Evolutionary conservation across 23 red algal species (phyloP).

Genomic region (Gracilaria gracilis): DNA sequence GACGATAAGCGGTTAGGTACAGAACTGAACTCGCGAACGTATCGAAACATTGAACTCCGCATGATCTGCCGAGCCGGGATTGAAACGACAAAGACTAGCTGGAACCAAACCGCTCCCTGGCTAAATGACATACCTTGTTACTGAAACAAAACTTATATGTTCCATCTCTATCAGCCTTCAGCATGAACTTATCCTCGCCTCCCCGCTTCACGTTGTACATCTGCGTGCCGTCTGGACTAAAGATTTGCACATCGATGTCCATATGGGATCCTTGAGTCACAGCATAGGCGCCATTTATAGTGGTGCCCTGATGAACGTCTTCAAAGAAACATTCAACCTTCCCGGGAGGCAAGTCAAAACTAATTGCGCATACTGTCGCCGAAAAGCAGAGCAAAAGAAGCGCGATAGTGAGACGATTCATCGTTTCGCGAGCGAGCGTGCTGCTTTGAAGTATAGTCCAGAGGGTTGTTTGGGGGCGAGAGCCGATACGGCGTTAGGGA

Average conservation of each 20-base stretch:
- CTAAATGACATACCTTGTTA: conserved; percentile 66
- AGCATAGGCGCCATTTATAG: conserved; percentile 73
- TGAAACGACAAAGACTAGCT: background rate
- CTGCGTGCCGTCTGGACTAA: conserved; percentile 45
- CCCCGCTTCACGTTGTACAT: conserved; percentile 72
- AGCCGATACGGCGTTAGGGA: background rate
- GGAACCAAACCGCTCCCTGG: background rate
- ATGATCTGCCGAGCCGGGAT: background rate
- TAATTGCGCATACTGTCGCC: conserved; percentile 42
- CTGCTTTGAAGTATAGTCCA: background rate
- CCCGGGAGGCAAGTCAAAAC: conserved; percentile 78
- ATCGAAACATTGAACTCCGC: background rate
- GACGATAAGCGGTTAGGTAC: background rate
- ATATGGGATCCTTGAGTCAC: conserved; percentile 83
- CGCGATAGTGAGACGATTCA: background rate
- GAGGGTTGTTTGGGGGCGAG: background rate
- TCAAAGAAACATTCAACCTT: conserved; percentile 86
- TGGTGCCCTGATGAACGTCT: conserved; percentile 80
- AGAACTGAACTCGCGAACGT: background rate
- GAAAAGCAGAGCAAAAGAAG: conserved; percentile 28
- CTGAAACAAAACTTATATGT: conserved; percentile 84
- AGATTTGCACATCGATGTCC: conserved; percentile 84
- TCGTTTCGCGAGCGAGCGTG: background rate
- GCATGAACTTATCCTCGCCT: conserved; percentile 76
- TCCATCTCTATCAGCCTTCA: conserved; percentile 75